These are phyloP conservation scores for Entomortierella parvispora DNA, from an alignment of 192 early-diverging fungal genomes.

Conservation along the genomic window DNA sequence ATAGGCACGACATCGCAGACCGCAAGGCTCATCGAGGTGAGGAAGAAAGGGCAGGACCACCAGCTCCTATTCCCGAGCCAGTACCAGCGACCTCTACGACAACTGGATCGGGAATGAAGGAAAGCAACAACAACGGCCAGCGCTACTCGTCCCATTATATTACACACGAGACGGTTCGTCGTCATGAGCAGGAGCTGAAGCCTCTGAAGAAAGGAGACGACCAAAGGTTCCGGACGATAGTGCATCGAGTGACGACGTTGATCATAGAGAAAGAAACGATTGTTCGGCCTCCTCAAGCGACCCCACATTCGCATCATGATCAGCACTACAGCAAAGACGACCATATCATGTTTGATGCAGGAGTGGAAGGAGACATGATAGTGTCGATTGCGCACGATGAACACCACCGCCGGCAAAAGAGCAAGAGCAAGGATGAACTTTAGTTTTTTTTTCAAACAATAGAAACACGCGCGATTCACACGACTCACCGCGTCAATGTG, in stretches of 20 bases:
- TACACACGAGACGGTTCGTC: not conserved
- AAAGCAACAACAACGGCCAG: not conserved
- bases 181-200: slow-evolving; percentile 4
- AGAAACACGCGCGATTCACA: no score
- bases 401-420: not conserved
- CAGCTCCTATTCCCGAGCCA: slow-evolving; percentile 13
- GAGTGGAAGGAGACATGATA: slow-evolving; percentile 15
- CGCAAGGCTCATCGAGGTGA: not conserved
- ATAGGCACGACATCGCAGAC: not conserved
- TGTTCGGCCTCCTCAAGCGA: slow-evolving; percentile 4
- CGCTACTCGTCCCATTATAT: not conserved
- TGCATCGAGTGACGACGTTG: slow-evolving; percentile 25
- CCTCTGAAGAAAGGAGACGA: not conserved
- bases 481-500: no score
- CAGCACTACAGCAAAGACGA: not conserved
- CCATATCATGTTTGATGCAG: slow-evolving; percentile 18
- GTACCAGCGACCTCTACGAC: no score
- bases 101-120: no score
- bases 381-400: slow-evolving; percentile 7
- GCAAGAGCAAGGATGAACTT: no score
- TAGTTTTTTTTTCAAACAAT: no score
- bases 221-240: slow-evolving; percentile 1
- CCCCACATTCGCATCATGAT: not conserved
- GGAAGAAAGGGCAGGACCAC: slow-evolving; percentile 12
- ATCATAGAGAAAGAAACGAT: slow-evolving; percentile 36